A percentile compares a stretch with the other conserved stretches of the same genome.
phyloP scores from a whole-genome alignment of 1,139 yeast genomes.

The Candida sp. region DNA sequence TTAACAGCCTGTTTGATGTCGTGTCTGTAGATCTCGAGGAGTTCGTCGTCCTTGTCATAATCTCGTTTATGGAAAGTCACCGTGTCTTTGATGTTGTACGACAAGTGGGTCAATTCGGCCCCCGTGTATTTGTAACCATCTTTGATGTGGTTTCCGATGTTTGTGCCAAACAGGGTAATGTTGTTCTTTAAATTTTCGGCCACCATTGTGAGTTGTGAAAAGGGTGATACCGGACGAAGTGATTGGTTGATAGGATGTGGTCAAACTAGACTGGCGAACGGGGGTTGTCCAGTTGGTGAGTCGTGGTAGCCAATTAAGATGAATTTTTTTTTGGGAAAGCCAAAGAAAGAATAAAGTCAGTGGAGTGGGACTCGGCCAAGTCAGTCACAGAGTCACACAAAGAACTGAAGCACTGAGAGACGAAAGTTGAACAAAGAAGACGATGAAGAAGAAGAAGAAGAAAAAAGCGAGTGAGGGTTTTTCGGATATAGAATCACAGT shows the following conservation, averaged over 20 bases:
- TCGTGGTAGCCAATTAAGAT: too few species aligned
- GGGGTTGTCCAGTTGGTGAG: too few species aligned
- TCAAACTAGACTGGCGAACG: too few species aligned
- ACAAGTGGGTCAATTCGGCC: slow-evolving; percentile 12
- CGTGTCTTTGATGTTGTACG: slow-evolving; percentile 16
- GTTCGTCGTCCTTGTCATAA: slow-evolving; percentile 44
- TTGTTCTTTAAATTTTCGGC: slow-evolving; percentile 15
- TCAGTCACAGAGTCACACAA: too few species aligned
- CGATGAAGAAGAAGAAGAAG: background rate
- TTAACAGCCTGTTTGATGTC: slow-evolving; percentile 45
- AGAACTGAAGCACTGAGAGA: background rate
- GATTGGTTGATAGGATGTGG: background rate
- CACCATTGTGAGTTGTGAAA: slow-evolving; percentile 8
- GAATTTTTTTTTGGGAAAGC: too few species aligned
- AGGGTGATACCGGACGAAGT: too few species aligned
- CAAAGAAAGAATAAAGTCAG: too few species aligned
- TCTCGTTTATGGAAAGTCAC: slow-evolving; percentile 23
- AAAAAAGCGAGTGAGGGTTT: background rate
- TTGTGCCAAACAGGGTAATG: slow-evolving; percentile 9
- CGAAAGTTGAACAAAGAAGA: background rate
- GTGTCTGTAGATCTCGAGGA: slow-evolving; percentile 44
- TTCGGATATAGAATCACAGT: background rate
- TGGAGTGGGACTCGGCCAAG: too few species aligned
- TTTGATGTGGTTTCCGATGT: slow-evolving; percentile 14
- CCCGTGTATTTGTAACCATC: slow-evolving; percentile 16